Evolutionary conservation across 352 stramenopile species (phyloP).

Genomic region (Pythium inflatum): DNA sequence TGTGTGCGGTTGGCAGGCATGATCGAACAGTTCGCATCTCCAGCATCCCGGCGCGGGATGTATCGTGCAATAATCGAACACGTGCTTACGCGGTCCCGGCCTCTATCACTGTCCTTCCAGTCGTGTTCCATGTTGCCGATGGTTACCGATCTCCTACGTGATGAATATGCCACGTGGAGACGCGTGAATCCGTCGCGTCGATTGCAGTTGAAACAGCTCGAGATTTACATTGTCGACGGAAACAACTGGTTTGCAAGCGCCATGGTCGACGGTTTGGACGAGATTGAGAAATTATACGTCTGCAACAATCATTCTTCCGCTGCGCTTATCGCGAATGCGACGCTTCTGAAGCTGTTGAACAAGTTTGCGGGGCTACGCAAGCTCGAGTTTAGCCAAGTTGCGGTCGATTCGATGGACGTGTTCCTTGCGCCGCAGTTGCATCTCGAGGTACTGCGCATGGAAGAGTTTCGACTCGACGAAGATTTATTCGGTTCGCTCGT

Average conservation of each 20-base stretch:
- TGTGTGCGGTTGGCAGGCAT: background rate
- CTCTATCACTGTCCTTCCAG: background rate
- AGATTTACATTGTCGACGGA: background rate
- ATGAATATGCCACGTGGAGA: too few relatives aligned
- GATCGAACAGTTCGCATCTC: background rate
- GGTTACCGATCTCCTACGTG: background rate
- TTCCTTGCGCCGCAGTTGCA: too few relatives aligned
- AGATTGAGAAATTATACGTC: too few relatives aligned
- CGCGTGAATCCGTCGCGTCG: background rate
- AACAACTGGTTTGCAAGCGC: background rate
- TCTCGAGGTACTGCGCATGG: too few relatives aligned
- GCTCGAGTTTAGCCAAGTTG: too few relatives aligned
- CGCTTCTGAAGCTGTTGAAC: too few relatives aligned
- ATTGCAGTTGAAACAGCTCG: background rate
- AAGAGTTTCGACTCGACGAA: too few relatives aligned
- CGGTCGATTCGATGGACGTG: too few relatives aligned
- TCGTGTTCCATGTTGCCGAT: background rate
- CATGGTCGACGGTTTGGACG: background rate
- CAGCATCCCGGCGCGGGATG: background rate
- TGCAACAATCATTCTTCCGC: too few relatives aligned
- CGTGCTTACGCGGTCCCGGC: background rate
- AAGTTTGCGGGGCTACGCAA: too few relatives aligned
- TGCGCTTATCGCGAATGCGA: too few relatives aligned
- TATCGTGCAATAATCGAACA: background rate
- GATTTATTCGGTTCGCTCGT: too few relatives aligned